Evolutionary conservation across 2,329 filamentous ascomycete species (phyloP), one percentile per base, ranked within the genome.

Genomic region (Alternaria sp.): DNA sequence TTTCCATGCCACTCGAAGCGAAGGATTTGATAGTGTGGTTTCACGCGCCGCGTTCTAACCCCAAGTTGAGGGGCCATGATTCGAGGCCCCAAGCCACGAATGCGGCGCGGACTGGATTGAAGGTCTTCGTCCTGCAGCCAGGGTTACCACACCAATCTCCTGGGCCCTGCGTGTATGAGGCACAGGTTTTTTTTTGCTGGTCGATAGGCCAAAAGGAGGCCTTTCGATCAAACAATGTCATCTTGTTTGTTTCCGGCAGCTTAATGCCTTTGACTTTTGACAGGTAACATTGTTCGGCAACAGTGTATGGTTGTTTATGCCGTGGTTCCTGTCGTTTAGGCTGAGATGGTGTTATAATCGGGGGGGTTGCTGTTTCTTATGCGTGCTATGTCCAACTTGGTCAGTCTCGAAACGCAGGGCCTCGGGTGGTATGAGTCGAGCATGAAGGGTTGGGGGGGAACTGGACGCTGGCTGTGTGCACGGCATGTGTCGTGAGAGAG

Each of bases 61-160:
- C 33, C 33, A 44, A 21, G n/a, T 28, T 31, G 21, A 8, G 40
- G 13, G 51, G 51, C 31, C 40, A 36, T 46, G 31, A 44, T 45
- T 53, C 40, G 11, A 31, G 33, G 40, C 23, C 48, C 45, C 29
- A 36, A 56, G 54, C 54, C 50, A 54, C 55, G 50, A 57, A 57
- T 48, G 56, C 50, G 51, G 44, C 37, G 56, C 56, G 45, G 37
- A 45, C 2, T 58, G 29, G 51, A 58, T 55, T 58, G 56, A 44
- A 45, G 51, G 26, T 34, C 29, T 31, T 34, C 21, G 31, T 56
- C 29, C 36, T 56, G 54, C 54, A 48, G 45, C 54, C 40, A 45
- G 40, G 40, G 40, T 11, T 14, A 24, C 44, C 36, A 33, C 40
- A 29, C 52, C 44, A 40, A 39, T 33, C 17, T 29, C 42, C 34